Percentiles rank a stretch among this genome's conserved stretches.
These are phyloP conservation scores for Cubamyces sp. DNA, from an alignment of 768 basidiomycete genomes.

Conservation along the genomic window DNA sequence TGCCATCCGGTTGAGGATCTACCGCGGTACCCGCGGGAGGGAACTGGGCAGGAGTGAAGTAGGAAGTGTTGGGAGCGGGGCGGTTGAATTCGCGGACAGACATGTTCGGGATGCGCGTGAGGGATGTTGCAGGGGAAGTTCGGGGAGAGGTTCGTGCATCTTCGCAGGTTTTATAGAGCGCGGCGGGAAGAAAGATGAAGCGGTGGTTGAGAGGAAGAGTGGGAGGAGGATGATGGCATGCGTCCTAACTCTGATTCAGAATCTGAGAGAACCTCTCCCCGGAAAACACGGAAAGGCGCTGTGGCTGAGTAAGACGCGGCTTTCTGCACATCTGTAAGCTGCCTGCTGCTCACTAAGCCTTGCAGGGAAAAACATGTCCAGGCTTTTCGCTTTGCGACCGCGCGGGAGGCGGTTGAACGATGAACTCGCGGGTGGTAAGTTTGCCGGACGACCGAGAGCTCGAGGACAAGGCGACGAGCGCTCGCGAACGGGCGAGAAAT, in stretches of 20 bases:
- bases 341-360: neutral
- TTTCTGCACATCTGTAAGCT: neutral
- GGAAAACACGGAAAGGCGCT: neutral
- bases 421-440: neutral
- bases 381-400: neutral
- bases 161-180: neutral
- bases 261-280: neutral
- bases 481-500: too few relatives aligned
- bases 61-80: conserved; percentile 46
- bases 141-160: neutral
- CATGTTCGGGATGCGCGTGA: neutral
- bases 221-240: too few relatives aligned
- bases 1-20: conserved; percentile 45
- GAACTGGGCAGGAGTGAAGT: conserved; percentile 51
- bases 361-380: neutral
- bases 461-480: too few relatives aligned
- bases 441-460: too few relatives aligned
- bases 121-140: neutral
- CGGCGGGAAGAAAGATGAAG: too few relatives aligned
- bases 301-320: conserved; percentile 1
- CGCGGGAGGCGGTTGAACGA: neutral
- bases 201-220: neutral
- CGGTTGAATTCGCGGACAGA: conserved; percentile 35
- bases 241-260: too few relatives aligned
- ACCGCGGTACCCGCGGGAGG: conserved; percentile 50